Conservation (phyloP, 2,329 filamentous ascomycete genomes). For the Xylariaceae sp. region DNA sequence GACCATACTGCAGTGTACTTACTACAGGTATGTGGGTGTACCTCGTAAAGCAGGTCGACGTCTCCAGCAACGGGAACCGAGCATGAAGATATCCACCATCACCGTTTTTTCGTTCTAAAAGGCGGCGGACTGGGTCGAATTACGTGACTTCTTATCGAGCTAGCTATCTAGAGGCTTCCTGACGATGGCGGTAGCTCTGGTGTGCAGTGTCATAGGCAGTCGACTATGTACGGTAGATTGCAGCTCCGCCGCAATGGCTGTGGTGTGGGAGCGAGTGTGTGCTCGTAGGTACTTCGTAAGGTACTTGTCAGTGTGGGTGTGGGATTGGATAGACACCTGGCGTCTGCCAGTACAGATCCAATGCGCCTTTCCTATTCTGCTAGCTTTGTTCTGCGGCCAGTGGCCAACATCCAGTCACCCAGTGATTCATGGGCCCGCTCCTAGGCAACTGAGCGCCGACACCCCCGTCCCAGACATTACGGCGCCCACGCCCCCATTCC, state of each 20-base stretch:
- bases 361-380: conserved; percentile 29
- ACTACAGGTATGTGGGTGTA: not conserved
- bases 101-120: not conserved
- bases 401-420: conserved; percentile 1
- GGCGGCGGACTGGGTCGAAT: not conserved
- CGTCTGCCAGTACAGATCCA: conserved; percentile 5
- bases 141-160: not conserved
- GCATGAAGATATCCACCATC: conserved; percentile 7
- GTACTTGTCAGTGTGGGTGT: no score
- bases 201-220: not conserved
- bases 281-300: no score
- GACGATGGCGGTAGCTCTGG: not conserved
- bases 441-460: conserved; percentile 15
- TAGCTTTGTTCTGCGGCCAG: conserved; percentile 13
- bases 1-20: not conserved
- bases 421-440: conserved; percentile 26
- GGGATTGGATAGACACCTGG: conserved; percentile 14
- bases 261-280: not conserved
- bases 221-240: not conserved
- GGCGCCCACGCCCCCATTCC: not conserved
- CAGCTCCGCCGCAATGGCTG: conserved; percentile 26
- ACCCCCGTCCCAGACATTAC: not conserved
- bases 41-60: not conserved
- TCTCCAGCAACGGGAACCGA: not conserved
- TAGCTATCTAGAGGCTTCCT: not conserved